Evolutionary conservation across 2,329 filamentous ascomycete species (phyloP).

Genomic region (Diaporthe nobilis): DNA sequence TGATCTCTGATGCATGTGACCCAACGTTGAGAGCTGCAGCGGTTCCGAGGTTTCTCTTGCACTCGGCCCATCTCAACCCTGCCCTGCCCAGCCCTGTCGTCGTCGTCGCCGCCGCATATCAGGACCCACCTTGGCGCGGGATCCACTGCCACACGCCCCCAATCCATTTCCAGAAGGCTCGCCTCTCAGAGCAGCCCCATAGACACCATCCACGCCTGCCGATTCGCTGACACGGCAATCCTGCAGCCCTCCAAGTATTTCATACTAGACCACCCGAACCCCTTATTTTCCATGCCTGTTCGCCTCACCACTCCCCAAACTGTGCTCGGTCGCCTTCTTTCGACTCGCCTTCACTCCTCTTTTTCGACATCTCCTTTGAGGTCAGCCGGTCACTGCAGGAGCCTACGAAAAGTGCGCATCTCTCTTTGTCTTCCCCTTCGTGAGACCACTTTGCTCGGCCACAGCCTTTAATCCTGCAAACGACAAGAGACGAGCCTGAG

Average conservation of each 20-base stretch:
- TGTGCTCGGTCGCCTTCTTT: conserved; percentile 25
- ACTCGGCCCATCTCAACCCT: conserved; percentile 5
- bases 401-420: conserved; percentile 50
- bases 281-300: conserved; percentile 38
- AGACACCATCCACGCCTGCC: conserved; percentile 34
- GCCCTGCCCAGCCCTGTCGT: conserved; percentile 30
- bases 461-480: conserved; percentile 47
- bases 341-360: conserved; percentile 41
- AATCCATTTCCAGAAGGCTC: conserved; percentile 29
- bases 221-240: conserved; percentile 38
- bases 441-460: conserved; percentile 53
- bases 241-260: conserved; percentile 34
- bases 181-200: conserved; percentile 39
- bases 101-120: conserved; percentile 38
- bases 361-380: conserved; percentile 75
- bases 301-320: conserved; percentile 9
- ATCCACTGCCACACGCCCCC: conserved; percentile 37
- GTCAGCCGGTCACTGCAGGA: conserved; percentile 89
- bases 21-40: conserved; percentile 10
- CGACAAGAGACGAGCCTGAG: conserved; percentile 19
- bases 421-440: conserved; percentile 39
- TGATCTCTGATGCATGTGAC: conserved; percentile 12
- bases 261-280: conserved; percentile 40
- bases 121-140: conserved; percentile 37
- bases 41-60: conserved; percentile 20